Conservation (phyloP, 495 filamentous ascomycete genomes). For the Penicillium chermesinum region DNA sequence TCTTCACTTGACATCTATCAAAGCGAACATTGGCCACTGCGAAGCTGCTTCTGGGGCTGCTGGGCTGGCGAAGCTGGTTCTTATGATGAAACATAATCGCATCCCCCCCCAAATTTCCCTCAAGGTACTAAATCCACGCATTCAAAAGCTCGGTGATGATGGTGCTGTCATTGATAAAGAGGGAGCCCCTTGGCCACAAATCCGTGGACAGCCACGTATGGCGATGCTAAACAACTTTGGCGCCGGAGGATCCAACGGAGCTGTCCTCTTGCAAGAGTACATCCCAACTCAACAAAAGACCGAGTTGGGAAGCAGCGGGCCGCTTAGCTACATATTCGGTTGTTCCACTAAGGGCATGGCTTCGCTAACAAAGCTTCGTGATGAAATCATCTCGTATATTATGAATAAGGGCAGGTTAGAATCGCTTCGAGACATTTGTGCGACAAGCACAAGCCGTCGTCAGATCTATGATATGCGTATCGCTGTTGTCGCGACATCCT, state of each 20-base stretch:
- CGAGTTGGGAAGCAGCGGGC: too few relatives aligned
- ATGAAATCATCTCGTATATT: not conserved
- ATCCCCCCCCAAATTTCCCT: conserved; percentile 34
- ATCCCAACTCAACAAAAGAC: too few relatives aligned
- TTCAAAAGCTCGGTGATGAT: conserved; percentile 13
- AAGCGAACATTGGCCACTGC: conserved; percentile 33
- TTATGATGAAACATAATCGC: conserved; percentile 25
- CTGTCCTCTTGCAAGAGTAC: too few relatives aligned
- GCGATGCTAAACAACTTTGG: too few relatives aligned
- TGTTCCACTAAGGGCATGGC: too few relatives aligned
- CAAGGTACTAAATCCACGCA: conserved; percentile 33
- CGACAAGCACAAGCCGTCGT: not conserved
- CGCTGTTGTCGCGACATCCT: not conserved
- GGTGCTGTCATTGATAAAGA: too few relatives aligned
- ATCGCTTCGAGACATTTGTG: not conserved
- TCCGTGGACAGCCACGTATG: too few relatives aligned
- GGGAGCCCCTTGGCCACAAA: too few relatives aligned
- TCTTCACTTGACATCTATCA: conserved; percentile 23
- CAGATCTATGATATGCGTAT: not conserved
- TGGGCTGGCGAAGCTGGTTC: conserved; percentile 28
- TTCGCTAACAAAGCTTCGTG: too few relatives aligned
- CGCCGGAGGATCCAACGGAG: too few relatives aligned
- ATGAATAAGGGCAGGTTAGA: not conserved
- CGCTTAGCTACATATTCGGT: too few relatives aligned
- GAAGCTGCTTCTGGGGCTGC: conserved; percentile 27